These are phyloP conservation scores for Fusarium odoratissimum DNA, from an alignment of 2,329 filamentous ascomycete genomes.

Conservation along the genomic window DNA sequence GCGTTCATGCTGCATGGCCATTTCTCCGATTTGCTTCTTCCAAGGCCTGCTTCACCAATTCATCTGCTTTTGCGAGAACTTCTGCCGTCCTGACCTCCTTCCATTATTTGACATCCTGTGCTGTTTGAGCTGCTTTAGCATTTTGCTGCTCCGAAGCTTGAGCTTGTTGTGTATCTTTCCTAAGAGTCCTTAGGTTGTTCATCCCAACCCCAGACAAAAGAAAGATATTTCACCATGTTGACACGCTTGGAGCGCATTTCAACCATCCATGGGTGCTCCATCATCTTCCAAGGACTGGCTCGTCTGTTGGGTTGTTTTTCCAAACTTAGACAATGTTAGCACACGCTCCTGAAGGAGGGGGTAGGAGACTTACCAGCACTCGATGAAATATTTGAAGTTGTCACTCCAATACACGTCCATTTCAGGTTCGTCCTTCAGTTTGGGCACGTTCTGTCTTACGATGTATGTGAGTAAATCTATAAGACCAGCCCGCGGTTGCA, in stretches of 20 bases:
- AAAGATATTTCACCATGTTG: conserved; percentile 95
- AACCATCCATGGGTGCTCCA: conserved; percentile 98
- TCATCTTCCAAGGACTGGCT: conserved; percentile 97
- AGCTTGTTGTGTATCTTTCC: conserved; percentile 22
- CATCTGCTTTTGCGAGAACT: conserved; percentile 1
- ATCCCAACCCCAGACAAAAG: conserved; percentile 97
- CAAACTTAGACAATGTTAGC: conserved; percentile 68
- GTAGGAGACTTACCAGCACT: conserved; percentile 86
- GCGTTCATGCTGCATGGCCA: background rate
- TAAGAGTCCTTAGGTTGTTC: conserved; percentile 39
- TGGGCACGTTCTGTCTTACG: conserved; percentile 93
- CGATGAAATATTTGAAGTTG: conserved; percentile 99
- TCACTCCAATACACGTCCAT: conserved; percentile 94
- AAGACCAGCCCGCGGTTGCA: conserved; percentile 90
- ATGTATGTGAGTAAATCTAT: conserved; percentile 98
- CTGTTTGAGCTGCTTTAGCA: conserved; percentile 11
- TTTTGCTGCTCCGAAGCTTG: conserved; percentile 26
- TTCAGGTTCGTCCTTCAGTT: conserved; percentile 92
- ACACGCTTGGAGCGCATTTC: conserved; percentile 97
- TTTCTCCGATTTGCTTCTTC: background rate
- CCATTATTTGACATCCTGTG: background rate
- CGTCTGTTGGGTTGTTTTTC: conserved; percentile 91
- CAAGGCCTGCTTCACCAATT: background rate
- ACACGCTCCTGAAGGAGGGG: background rate
- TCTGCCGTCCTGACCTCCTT: background rate